Conservation (phyloP, 2,329 filamentous ascomycete species). For the Trichothecium roseum region DNA sequence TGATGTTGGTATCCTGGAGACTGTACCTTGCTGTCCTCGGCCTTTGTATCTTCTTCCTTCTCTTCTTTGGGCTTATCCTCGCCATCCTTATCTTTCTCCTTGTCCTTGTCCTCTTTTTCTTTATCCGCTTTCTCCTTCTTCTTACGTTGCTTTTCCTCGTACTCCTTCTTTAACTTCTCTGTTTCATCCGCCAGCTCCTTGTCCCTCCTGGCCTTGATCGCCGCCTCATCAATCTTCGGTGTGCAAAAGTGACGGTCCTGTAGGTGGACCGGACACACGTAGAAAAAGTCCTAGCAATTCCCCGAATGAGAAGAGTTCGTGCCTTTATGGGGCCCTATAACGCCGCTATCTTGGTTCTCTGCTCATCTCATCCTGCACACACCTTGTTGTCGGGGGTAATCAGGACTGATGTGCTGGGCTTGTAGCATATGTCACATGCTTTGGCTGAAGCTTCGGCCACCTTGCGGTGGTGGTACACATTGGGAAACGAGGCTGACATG, state of each 20-base stretch:
- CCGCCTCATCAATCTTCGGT: conserved; percentile 60
- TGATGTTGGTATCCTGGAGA: not conserved
- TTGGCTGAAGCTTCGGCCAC: conserved; percentile 79
- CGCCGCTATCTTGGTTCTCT: too few species aligned
- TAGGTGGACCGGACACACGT: conserved; percentile 73
- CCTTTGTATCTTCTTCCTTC: conserved; percentile 28
- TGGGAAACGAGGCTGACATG: conserved; percentile 49
- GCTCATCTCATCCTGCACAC: conserved; percentile 6
- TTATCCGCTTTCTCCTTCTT: conserved; percentile 57
- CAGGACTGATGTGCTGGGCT: conserved; percentile 75
- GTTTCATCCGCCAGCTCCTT: conserved; percentile 55
- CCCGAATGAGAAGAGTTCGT: not conserved
- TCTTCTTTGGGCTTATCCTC: conserved; percentile 34
- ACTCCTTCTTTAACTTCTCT: conserved; percentile 61
- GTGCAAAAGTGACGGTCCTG: conserved; percentile 74
- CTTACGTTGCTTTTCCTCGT: conserved; percentile 60
- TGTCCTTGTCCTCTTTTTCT: conserved; percentile 43
- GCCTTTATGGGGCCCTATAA: too few species aligned
- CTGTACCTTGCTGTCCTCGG: conserved; percentile 16
- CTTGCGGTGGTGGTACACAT: conserved; percentile 74
- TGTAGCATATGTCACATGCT: conserved; percentile 86
- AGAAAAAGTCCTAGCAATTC: conserved; percentile 65
- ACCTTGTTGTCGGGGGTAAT: conserved; percentile 88
- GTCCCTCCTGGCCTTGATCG: conserved; percentile 49
- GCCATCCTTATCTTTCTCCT: conserved; percentile 34